These are phyloP conservation scores for Aspergillus proliferans DNA, from an alignment of 2,329 filamentous ascomycete species.

Conservation along the genomic window DNA sequence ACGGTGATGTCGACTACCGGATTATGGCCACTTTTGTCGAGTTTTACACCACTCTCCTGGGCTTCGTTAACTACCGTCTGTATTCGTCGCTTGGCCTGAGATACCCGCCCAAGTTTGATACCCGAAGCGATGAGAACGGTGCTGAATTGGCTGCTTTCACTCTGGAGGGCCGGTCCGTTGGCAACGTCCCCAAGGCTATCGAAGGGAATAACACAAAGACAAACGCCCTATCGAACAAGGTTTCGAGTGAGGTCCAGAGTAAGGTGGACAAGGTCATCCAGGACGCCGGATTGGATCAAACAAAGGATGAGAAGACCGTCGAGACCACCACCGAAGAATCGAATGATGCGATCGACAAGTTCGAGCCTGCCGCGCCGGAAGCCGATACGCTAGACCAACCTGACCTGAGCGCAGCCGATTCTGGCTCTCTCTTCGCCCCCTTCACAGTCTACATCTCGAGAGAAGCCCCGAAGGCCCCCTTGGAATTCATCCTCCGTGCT, in stretches of 20 bases:
- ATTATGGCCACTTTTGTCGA: slow-evolving; percentile 99
- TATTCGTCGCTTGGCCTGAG: slow-evolving; percentile 88
- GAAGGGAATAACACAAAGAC: slow-evolving; percentile 50
- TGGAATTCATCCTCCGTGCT: slow-evolving; percentile 87
- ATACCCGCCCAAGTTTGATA: slow-evolving; percentile 92
- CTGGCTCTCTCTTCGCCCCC: slow-evolving; percentile 72
- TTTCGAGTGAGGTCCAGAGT: slow-evolving; percentile 64
- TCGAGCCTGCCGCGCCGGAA: slow-evolving; percentile 74
- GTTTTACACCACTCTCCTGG: slow-evolving; percentile 93
- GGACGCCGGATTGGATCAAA: slow-evolving; percentile 35
- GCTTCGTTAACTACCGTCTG: slow-evolving; percentile 92
- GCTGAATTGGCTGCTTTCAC: slow-evolving; percentile 88
- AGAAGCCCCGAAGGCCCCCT: slow-evolving; percentile 80
- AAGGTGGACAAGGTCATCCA: slow-evolving; percentile 55
- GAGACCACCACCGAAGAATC: slow-evolving; percentile 42
- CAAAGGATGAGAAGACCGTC: slow-evolving; percentile 38
- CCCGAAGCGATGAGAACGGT: slow-evolving; percentile 76
- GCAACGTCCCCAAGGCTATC: slow-evolving; percentile 43
- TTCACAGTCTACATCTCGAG: slow-evolving; percentile 90
- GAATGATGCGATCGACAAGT: slow-evolving; percentile 74
- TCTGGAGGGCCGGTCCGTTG: slow-evolving; percentile 66
- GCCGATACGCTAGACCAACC: slow-evolving; percentile 85
- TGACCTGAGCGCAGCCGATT: slow-evolving; percentile 57
- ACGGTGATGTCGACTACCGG: slow-evolving; percentile 91
- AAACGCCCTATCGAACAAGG: slow-evolving; percentile 45